Conservation (phyloP, 257 asterid species). For the Penstemon eatonii region DNA sequence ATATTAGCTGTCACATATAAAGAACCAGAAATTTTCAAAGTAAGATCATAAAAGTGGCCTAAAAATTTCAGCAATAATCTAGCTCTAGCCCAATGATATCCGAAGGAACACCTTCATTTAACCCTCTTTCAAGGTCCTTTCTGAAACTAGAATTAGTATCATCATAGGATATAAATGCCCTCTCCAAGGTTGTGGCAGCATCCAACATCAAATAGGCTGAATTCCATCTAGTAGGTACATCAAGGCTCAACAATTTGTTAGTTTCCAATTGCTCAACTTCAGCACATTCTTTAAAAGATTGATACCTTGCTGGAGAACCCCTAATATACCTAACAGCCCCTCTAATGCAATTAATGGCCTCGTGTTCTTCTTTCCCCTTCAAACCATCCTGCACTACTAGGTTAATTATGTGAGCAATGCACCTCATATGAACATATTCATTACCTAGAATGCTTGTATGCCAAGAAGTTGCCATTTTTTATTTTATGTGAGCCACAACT, state of each 20-base stretch:
- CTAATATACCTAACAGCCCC: background rate
- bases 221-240: constrained; percentile 21
- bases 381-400: constrained; percentile 19
- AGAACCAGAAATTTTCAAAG: no score
- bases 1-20: no score
- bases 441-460: background rate
- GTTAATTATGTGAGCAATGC: constrained; percentile 10
- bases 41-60: no score
- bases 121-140: background rate
- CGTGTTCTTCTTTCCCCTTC: background rate
- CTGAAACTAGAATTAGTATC: background rate
- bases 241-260: background rate
- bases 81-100: no score
- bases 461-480: background rate
- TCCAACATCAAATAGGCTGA: constrained; percentile 23
- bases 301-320: background rate
- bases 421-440: constrained; percentile 6
- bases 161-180: background rate
- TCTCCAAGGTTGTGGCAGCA: background rate
- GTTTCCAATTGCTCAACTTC: background rate
- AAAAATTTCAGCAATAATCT: no score
- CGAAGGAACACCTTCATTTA: background rate
- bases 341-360: background rate
- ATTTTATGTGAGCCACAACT: background rate
- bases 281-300: background rate